Evolutionary conservation across 2,329 filamentous ascomycete genomes (phyloP), one percentile per base, ranked within the genome.

Genomic region (Epicoccum sorghinum): DNA sequence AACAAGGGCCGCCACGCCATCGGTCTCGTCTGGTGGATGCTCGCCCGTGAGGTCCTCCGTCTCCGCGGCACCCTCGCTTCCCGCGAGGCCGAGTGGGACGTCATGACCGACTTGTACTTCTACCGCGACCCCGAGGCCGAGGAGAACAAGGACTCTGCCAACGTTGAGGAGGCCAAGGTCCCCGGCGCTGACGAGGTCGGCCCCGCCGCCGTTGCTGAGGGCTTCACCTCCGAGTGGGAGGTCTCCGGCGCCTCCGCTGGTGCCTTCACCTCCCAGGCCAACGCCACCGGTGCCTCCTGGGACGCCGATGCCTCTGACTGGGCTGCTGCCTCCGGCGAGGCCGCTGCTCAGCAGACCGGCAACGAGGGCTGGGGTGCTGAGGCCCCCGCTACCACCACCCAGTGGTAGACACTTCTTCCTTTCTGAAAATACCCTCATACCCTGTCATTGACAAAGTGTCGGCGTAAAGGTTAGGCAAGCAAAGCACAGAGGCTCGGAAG

Each of bases 1-100:
- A 99, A 99, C 91, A 99, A 99, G 90, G 93, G 93, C 86, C 93
- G 95, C 79, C 93, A 98, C 84, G 89, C 96, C 79, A 99, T 99
- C 75, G 95, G 95, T 85, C 86, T 95, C 74, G 80, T 99, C 84
- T 99, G 95, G 95, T 99, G 95, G 95, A 89, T 99, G 89, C 87
- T 99, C 72, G 93, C 95, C 79, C 95, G 95, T 86, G 95, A 99
- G 88, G 93, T 99, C 79, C 93, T 99, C 80, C 92, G 96, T 78
- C 92, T 99, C 76, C 92, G 95, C 74, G 95, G 96, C 73, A 98
- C 93, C 77, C 91, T 99, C 77, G 89, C 91, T 78, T 91, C 86
- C 86, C 92, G 95, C 79, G 95, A 99, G 83, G 88, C 89, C 61
- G 90, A 96, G 79, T 99, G 95, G 95, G 95, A 99, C 78, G 89